phyloP scores from a whole-genome alignment of 805 yeast species.

The Saccharomycopsis synnaedendra region DNA sequence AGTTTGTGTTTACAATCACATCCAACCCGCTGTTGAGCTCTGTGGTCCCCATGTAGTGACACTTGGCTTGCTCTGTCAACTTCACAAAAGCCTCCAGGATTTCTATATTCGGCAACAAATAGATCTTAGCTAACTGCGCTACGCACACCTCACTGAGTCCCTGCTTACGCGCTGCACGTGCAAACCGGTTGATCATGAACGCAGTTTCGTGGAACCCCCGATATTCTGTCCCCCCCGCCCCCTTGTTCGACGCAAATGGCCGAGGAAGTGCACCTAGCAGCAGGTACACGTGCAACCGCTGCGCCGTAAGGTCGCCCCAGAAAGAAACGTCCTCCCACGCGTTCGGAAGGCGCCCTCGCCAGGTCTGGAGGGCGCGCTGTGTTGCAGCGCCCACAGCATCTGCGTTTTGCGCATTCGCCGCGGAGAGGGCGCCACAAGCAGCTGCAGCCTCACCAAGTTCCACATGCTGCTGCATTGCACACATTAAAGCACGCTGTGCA shows the following conservation, averaged over 20 bases:
- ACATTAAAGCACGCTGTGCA: conserved; percentile 84
- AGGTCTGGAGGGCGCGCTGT: conserved; percentile 87
- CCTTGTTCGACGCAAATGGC: conserved; percentile 42
- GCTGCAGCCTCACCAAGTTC: conserved; percentile 97
- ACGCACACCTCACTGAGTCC: conserved; percentile 95
- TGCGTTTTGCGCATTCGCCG: conserved; percentile 84
- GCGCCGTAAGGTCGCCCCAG: conserved; percentile 95
- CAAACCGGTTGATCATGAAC: conserved; percentile 96
- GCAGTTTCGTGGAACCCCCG: conserved; percentile 98
- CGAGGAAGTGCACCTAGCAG: conserved; percentile 89
- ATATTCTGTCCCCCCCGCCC: conserved; percentile 76
- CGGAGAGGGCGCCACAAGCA: conserved; percentile 73
- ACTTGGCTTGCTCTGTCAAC: conserved; percentile 92
- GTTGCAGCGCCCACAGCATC: conserved; percentile 90
- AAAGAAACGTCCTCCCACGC: conserved; percentile 94
- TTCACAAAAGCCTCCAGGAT: conserved; percentile 96
- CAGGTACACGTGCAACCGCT: conserved; percentile 97
- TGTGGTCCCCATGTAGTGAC: conserved; percentile 74
- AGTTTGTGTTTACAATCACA: conserved; percentile 90
- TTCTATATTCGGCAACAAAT: conserved; percentile 93
- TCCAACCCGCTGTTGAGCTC: conserved; percentile 92
- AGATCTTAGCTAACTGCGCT: conserved; percentile 82
- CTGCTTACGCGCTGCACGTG: conserved; percentile 96
- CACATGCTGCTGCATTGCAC: conserved; percentile 93
- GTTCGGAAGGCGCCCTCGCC: conserved; percentile 96